These are phyloP conservation scores for Phytophthora pistaciae DNA, from an alignment of 352 stramenopile species.

Conservation along the genomic window DNA sequence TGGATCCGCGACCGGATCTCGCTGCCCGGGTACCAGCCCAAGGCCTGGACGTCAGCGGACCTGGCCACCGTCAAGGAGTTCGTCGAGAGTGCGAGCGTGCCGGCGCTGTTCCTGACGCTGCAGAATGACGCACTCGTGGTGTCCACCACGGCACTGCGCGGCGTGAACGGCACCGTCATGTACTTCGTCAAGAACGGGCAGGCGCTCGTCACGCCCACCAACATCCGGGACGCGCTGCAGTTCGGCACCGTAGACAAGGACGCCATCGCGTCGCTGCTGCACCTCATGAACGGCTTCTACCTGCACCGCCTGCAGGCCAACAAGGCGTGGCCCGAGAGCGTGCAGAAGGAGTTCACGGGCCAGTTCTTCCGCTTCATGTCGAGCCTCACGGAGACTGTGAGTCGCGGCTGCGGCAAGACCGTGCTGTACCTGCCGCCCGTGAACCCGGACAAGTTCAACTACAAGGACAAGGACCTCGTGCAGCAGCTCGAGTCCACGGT, in stretches of 20 bases:
- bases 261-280: constrained; percentile 79
- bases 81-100: constrained; percentile 71
- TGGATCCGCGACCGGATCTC: constrained; percentile 88
- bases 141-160: constrained; percentile 64
- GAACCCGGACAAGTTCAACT: constrained; percentile 82
- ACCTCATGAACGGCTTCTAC: constrained; percentile 89
- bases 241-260: constrained; percentile 85
- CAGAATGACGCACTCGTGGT: constrained; percentile 60
- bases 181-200: constrained; percentile 93
- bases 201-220: constrained; percentile 65
- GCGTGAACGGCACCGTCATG: constrained; percentile 59
- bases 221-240: constrained; percentile 69
- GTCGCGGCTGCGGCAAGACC: constrained; percentile 92
- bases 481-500: constrained; percentile 97
- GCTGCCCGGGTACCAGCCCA: constrained; percentile 72
- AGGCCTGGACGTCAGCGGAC: constrained; percentile 80
- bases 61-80: constrained; percentile 88
- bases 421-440: constrained; percentile 94
- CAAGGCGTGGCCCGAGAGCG: constrained; percentile 92
- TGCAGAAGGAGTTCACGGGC: constrained; percentile 94
- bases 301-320: constrained; percentile 84
- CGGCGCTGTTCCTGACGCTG: constrained; percentile 74
- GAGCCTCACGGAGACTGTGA: constrained; percentile 94
- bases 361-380: constrained; percentile 97
- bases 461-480: constrained; percentile 95